Base-by-base conservation (phyloP, 495 filamentous ascomycete genomes). In the Tuber borchii region DNA sequence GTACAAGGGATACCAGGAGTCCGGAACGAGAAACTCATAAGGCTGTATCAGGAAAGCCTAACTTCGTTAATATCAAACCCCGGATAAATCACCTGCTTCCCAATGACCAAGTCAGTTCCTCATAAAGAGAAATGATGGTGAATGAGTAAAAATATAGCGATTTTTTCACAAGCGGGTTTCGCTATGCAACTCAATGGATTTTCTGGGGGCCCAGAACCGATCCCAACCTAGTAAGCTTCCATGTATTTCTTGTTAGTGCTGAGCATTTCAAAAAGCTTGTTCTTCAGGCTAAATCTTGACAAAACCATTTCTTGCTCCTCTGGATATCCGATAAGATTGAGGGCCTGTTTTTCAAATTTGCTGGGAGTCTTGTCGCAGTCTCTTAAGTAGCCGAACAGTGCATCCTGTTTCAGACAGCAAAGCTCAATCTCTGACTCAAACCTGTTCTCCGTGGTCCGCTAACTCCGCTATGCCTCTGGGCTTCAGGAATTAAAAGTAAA, bases 21-120 rank as follows among this genome's bases (percentile, higher is more conserved):
- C 4, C 37, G 37, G 37, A 4, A 39, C 4, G 37, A 39, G 37
- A 39, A 39, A 39, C 37, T 39, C 37, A 39, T 39, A 39, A 39
- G 37, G 72, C 44, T 72, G 71, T 56, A 48, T 48, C 12, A 77
- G 40, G 8, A 75, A 43, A 61, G 75, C 71, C 72, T 77, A 69
- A 43, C 34, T 1, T 2, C 12, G 42, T 22, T 34, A 68, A 1
- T 31, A 44, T 9, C 20, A 43, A 31, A 4, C n/a, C 12, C n/a
- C 10, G 22, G 3, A 61, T n/a, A 26, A 31, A 39, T 39, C 37
- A 39, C 37, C 37, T 39, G 4, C 37, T 39, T 39, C 1, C 37
- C 37, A 39, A 39, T 2, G 37, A 39, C 37, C 1, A 39, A 4
- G 37, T 4, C 37, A 39, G 4, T 39, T 39, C 37, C 37, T 39